Evolutionary conservation across 1,284 basidiomycete genomes (phyloP).

Genomic region (Ustilago hordei): DNA sequence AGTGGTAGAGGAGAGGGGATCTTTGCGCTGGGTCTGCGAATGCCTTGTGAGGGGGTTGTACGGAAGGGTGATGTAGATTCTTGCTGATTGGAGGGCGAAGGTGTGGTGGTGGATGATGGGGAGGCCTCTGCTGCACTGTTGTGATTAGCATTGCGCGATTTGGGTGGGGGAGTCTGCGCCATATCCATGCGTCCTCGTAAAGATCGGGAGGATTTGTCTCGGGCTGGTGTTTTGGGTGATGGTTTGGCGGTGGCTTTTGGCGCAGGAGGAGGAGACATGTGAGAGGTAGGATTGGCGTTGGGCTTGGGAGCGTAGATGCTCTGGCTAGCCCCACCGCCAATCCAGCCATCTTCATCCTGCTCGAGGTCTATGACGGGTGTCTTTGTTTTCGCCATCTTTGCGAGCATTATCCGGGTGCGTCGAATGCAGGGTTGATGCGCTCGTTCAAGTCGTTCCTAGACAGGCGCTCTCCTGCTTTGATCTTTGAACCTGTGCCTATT

Average conservation of each 20-base stretch:
- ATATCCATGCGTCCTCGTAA: conserved; percentile 48
- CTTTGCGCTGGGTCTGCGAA: conserved; percentile 46
- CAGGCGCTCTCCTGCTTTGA: conserved; percentile 24
- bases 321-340: conserved; percentile 49
- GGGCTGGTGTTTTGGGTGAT: conserved; percentile 26
- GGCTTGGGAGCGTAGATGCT: conserved; percentile 54
- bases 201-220: conserved; percentile 15
- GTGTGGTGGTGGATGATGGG: conserved; percentile 9
- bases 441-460: conserved; percentile 14
- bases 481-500: too few relatives aligned
- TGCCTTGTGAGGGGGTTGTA: conserved; percentile 38
- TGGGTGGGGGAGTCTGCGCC: conserved; percentile 39
- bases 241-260: conserved; percentile 15
- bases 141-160: conserved; percentile 2
- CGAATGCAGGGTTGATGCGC: conserved; percentile 9
- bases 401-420: neutral
- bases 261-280: conserved; percentile 33
- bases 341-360: conserved; percentile 49
- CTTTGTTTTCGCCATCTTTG: conserved; percentile 23
- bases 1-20: conserved; percentile 48
- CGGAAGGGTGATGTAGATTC: conserved; percentile 28
- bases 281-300: conserved; percentile 2
- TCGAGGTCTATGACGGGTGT: conserved; percentile 39
- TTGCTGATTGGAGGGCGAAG: conserved; percentile 17
- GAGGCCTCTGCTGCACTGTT: neutral